Evolutionary conservation across 495 filamentous ascomycete species (phyloP).

Genomic region (Hypoxylon lienhwacheense): DNA sequence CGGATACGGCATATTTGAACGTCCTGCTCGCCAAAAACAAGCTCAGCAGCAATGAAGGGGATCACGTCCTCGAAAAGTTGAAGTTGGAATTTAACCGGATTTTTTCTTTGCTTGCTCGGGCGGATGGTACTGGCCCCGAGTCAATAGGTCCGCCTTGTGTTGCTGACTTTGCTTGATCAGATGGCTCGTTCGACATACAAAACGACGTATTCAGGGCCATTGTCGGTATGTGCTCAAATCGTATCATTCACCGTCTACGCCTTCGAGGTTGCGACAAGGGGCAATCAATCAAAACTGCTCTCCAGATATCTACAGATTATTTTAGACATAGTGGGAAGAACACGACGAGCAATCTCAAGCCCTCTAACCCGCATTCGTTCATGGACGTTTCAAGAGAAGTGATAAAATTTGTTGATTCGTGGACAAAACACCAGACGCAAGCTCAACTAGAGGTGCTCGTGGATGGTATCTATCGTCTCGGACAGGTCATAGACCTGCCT

Average conservation of each 20-base stretch:
- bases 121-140: constrained; percentile 14
- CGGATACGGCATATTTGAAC: constrained; percentile 24
- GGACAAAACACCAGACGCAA: constrained; percentile 8
- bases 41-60: background rate
- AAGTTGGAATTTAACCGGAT: constrained; percentile 38
- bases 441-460: constrained; percentile 12
- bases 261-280: constrained; percentile 19
- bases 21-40: constrained; percentile 48
- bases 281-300: constrained; percentile 25
- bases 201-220: constrained; percentile 39
- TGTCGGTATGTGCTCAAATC: constrained; percentile 40
- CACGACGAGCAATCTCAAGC: no score
- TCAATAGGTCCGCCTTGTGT: background rate
- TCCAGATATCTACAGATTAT: constrained; percentile 13
- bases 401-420: constrained; percentile 11
- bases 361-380: background rate
- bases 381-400: constrained; percentile 11
- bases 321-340: background rate
- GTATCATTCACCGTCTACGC: constrained; percentile 41
- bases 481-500: constrained; percentile 1
- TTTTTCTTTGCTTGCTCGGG: constrained; percentile 29
- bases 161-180: constrained; percentile 4
- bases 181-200: constrained; percentile 16
- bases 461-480: constrained; percentile 16
- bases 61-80: constrained; percentile 30